These are phyloP conservation scores for Blastobotrys apis DNA, from an alignment of 1,139 yeast species.

Conservation along the genomic window DNA sequence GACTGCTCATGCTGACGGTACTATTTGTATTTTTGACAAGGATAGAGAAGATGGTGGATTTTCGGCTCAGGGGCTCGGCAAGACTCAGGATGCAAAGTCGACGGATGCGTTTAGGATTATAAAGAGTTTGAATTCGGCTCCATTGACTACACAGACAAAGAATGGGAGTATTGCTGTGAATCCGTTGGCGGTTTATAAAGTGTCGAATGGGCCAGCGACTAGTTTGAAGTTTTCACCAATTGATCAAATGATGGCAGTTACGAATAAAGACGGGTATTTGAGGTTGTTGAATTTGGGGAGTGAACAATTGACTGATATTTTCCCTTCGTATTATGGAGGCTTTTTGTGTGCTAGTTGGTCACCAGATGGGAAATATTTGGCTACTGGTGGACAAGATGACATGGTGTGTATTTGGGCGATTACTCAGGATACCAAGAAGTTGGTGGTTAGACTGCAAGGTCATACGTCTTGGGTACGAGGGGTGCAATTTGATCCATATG, in stretches of 20 bases:
- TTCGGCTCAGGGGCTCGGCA: conserved; percentile 23
- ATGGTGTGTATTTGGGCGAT: conserved; percentile 36
- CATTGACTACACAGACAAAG: conserved; percentile 4
- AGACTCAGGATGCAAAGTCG: conserved; percentile 23
- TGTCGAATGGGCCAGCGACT: conserved; percentile 57
- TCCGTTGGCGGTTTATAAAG: conserved; percentile 58
- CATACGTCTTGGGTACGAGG: conserved; percentile 61
- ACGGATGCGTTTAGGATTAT: conserved; percentile 30
- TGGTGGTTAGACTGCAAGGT: conserved; percentile 51
- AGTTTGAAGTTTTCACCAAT: conserved; percentile 47
- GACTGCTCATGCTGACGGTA: conserved; percentile 42
- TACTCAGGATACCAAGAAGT: conserved; percentile 20
- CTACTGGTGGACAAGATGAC: conserved; percentile 48
- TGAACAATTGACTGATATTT: conserved; percentile 51
- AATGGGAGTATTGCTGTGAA: conserved; percentile 25
- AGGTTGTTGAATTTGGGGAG: conserved; percentile 51
- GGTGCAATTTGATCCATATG: conserved; percentile 44
- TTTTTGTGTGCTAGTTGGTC: conserved; percentile 55
- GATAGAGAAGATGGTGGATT: conserved; percentile 39
- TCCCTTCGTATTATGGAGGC: conserved; percentile 69
- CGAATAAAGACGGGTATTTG: conserved; percentile 64
- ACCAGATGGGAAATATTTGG: conserved; percentile 59
- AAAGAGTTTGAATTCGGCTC: conserved; percentile 21
- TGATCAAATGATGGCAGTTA: conserved; percentile 43
- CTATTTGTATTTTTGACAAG: conserved; percentile 39